Evolutionary conservation across 768 basidiomycete genomes (phyloP).

Genomic region (Amanita subjunquillea): DNA sequence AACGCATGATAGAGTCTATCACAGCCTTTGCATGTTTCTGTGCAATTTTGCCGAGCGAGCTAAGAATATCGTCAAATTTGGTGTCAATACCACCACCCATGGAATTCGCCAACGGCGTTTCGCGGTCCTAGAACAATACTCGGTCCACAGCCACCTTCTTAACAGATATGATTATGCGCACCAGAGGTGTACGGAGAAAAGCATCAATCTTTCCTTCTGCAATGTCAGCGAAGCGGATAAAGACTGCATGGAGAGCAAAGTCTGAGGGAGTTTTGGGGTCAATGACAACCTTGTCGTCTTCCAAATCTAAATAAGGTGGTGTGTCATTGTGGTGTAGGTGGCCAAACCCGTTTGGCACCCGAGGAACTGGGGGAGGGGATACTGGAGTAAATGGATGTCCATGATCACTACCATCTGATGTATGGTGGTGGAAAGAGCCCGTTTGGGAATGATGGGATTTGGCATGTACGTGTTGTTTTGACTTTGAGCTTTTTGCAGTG

Average conservation of each 20-base stretch:
- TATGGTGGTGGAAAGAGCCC: slow-evolving; percentile 57
- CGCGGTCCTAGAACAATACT: slow-evolving; percentile 42
- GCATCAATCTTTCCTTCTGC: slow-evolving; percentile 74
- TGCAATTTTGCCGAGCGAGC: slow-evolving; percentile 77
- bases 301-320: slow-evolving; percentile 37
- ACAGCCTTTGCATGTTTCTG: slow-evolving; percentile 79
- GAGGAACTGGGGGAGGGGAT: slow-evolving; percentile 73
- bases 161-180: slow-evolving; percentile 26
- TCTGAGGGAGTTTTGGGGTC: slow-evolving; percentile 81
- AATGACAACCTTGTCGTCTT: slow-evolving; percentile 58
- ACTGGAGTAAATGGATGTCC: slow-evolving; percentile 37
- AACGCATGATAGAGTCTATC: slow-evolving; percentile 78
- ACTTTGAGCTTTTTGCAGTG: slow-evolving; percentile 35
- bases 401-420: slow-evolving; percentile 61
- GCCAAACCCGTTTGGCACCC: slow-evolving; percentile 55
- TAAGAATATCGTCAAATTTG: slow-evolving; percentile 78
- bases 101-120: slow-evolving; percentile 52
- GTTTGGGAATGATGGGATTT: slow-evolving; percentile 74
- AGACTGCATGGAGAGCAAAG: slow-evolving; percentile 81
- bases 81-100: slow-evolving; percentile 68
- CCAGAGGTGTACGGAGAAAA: slow-evolving; percentile 60
- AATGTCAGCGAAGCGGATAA: slow-evolving; percentile 73
- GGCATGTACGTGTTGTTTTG: slow-evolving; percentile 47
- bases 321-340: slow-evolving; percentile 39
- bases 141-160: neutral